These are phyloP conservation scores for Phytophthora aleatoria DNA, from an alignment of 352 stramenopile genomes.

Conservation along the genomic window DNA sequence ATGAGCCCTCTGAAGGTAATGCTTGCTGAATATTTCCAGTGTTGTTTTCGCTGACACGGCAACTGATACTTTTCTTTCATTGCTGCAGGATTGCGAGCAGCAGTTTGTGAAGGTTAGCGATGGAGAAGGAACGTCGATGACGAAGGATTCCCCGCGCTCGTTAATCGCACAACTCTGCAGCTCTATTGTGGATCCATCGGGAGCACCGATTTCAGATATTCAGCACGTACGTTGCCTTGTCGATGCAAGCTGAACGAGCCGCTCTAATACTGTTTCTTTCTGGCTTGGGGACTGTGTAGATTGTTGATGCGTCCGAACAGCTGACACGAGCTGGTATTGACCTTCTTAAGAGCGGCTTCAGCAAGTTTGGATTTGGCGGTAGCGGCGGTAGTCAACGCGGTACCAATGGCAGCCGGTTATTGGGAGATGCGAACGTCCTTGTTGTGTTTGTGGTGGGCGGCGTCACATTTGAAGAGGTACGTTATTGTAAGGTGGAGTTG, in stretches of 20 bases:
- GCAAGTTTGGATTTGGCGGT: conserved; percentile 73
- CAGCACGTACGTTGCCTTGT: conserved; percentile 43
- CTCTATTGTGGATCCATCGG: conserved; percentile 41
- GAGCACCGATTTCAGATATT: conserved; percentile 38
- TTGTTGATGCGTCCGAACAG: conserved; percentile 81
- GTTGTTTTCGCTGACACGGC: conserved; percentile 9
- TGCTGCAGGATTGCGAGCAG: conserved; percentile 63
- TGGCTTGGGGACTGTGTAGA: conserved; percentile 29
- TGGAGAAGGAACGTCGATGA: conserved; percentile 18
- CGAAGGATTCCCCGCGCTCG: conserved; percentile 26
- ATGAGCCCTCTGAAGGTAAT: conserved; percentile 59
- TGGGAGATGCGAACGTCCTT: conserved; percentile 50
- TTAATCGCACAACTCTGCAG: conserved; percentile 58
- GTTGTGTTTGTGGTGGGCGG: conserved; percentile 81
- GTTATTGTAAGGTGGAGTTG: not conserved
- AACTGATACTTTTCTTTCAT: conserved; percentile 2
- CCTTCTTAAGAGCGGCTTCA: conserved; percentile 83
- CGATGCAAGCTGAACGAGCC: not conserved
- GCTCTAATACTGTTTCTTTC: conserved; percentile 1
- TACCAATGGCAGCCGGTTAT: conserved; percentile 26
- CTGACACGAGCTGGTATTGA: conserved; percentile 78
- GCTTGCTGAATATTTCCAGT: not conserved
- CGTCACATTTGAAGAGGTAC: conserved; percentile 79
- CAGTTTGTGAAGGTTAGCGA: conserved; percentile 51
- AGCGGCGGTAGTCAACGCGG: conserved; percentile 22